Evolutionary conservation across 139 green algal species (phyloP), one percentile per base, ranked within the genome.

Genomic region (Zygnema circumcarinatum): DNA sequence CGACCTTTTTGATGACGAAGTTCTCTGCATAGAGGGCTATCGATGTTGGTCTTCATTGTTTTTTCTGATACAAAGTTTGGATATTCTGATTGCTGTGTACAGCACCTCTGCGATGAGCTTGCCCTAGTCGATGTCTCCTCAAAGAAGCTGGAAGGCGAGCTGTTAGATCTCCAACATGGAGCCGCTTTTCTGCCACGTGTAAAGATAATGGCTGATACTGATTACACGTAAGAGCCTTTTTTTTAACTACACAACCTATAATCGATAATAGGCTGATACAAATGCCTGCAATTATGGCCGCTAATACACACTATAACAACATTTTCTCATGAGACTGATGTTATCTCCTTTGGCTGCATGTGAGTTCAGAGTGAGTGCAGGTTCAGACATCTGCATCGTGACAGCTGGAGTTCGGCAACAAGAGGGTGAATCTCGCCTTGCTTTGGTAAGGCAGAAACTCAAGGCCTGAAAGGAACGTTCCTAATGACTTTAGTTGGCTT

Each of bases 101-200:
- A 78, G 69, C 7, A 85, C 73, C 69, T 87, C 11, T 82, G 38
- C 40, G 80, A 81, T 21, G 80, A 87, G 74, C 38, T 87, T 11
- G 80, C 80, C 7, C 69, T 87, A 22, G 80, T 87, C 11, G 80
- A 87, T 42, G 69, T 88, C 32, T 11, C 20, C 20, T 39, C 80
- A 67, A 73, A 87, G 62, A 87, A 87, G 80, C 73, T 87, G 80
- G 35, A 41, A 38, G 80, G 80, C 3, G 80, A 87, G 11, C 47
- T 87, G 69, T 73, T 87, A 42, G 80, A 87, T 81, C 69, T 84
- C 16, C 80, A 87, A 83, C 80, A 87, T 41, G 80, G 32, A 38
- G 80, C 80, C 11, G 69, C 80, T 36, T 87, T 87, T 41, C 11
- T 87, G 80, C 35, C 35, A 39, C 38, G 80, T 41, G 80, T 81